Percentiles rank a stretch among this genome's conserved stretches.
phyloP scores from a whole-genome alignment of 2,329 filamentous ascomycete genomes.

The Graphiopsis chlorocephala region DNA sequence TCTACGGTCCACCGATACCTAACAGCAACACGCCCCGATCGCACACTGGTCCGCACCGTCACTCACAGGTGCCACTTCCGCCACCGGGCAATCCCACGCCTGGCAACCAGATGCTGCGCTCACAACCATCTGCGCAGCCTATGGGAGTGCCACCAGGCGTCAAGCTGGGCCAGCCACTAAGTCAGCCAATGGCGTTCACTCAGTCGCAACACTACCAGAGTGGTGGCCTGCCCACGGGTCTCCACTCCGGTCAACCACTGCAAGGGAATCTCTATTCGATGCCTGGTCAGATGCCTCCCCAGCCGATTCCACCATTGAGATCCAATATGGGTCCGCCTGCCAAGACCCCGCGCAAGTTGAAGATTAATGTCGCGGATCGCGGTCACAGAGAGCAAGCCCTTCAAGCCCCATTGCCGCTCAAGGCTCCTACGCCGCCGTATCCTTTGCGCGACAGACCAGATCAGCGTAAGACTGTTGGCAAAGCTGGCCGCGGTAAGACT shows the following conservation, averaged over 20 bases:
- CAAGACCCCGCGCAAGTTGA: not conserved
- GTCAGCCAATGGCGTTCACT: not conserved
- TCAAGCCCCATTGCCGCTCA: not conserved
- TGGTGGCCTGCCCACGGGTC: not conserved
- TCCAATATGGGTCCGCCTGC: not conserved
- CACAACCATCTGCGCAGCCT: not conserved
- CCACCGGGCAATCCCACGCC: not conserved
- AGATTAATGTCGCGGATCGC: constrained; percentile 1
- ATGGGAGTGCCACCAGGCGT: not conserved
- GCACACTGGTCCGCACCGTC: not conserved
- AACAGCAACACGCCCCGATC: not conserved
- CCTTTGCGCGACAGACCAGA: constrained; percentile 13
- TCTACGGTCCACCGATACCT: constrained; percentile 23
- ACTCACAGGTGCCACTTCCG: not conserved
- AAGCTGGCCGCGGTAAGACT: constrained; percentile 19
- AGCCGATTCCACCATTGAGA: not conserved
- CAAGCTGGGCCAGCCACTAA: not conserved
- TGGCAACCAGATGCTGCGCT: not conserved
- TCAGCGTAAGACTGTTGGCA: constrained; percentile 20
- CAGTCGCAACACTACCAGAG: not conserved
- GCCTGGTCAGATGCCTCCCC: not conserved
- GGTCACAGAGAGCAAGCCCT: not conserved
- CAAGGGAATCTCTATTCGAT: not conserved
- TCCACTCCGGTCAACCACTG: not conserved
- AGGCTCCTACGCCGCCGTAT: constrained; percentile 19